Percentiles rank a stretch among this genome's conserved stretches.
phyloP scores from a whole-genome alignment of 345 rosid genomes.

The Raphanus sativus region DNA sequence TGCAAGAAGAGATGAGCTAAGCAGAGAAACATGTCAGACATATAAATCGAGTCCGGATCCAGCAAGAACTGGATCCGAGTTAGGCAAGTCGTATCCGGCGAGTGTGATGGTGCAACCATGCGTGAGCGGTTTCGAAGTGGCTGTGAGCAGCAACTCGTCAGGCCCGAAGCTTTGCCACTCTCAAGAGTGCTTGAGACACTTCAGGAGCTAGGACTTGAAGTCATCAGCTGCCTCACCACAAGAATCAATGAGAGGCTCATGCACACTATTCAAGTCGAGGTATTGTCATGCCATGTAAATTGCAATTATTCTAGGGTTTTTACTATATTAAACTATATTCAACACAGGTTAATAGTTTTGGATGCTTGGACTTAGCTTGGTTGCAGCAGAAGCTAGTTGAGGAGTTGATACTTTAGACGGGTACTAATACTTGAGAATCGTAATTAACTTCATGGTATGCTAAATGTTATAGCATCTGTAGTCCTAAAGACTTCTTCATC shows the following conservation, averaged over 20 bases:
- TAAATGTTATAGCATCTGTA: neutral
- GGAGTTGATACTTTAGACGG: conserved; percentile 33
- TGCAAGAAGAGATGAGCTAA: conserved; percentile 41
- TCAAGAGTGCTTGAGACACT: conserved; percentile 45
- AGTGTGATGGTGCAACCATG: conserved; percentile 41
- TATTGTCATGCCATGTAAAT: conserved; percentile 18
- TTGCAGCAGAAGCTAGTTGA: conserved; percentile 49
- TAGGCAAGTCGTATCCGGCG: conserved; percentile 14
- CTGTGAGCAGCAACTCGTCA: conserved; percentile 31
- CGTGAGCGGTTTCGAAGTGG: conserved; percentile 46
- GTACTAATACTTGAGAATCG: neutral
- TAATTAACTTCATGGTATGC: too few species aligned
- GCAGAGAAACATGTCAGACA: conserved; percentile 9
- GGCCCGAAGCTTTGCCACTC: conserved; percentile 40
- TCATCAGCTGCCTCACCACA: conserved; percentile 43
- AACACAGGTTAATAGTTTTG: conserved; percentile 48
- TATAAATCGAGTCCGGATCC: conserved; percentile 14
- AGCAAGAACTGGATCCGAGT: conserved; percentile 7
- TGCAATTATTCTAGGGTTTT: conserved; percentile 29
- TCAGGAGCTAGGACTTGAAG: conserved; percentile 44
- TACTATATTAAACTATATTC: neutral
- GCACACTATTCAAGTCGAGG: conserved; percentile 55
- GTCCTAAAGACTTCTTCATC: conserved; percentile 20
- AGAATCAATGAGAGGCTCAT: conserved; percentile 43
- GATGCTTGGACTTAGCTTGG: conserved; percentile 39